Conservation (phyloP, 2,329 filamentous ascomycete genomes). For the Colletotrichum gigasporum region DNA sequence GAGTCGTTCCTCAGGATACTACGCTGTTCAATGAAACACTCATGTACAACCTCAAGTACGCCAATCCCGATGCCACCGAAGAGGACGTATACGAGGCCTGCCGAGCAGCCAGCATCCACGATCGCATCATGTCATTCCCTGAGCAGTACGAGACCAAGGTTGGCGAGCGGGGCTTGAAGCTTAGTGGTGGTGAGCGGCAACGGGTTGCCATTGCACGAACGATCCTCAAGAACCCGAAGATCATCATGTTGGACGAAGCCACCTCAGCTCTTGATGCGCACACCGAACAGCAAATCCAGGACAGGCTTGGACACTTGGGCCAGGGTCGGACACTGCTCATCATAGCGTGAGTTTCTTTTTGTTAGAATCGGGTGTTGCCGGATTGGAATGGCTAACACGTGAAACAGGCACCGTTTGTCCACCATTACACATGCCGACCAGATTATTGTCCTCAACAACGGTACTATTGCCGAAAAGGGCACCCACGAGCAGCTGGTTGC, state of each 20-base stretch:
- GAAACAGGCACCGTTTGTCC: constrained; percentile 76
- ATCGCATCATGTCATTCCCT: constrained; percentile 89
- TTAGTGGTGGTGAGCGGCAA: constrained; percentile 93
- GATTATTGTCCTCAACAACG: constrained; percentile 81
- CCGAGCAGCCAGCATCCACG: constrained; percentile 88
- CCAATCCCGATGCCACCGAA: constrained; percentile 81
- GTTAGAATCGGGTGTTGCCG: constrained; percentile 33
- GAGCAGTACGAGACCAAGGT: constrained; percentile 91
- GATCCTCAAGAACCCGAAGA: constrained; percentile 89
- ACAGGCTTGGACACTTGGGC: constrained; percentile 82
- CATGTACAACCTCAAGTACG: constrained; percentile 95
- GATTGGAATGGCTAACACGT: constrained; percentile 35
- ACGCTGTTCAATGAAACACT: constrained; percentile 93
- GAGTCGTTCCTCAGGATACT: constrained; percentile 96
- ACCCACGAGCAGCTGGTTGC: constrained; percentile 81
- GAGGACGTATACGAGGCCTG: constrained; percentile 86
- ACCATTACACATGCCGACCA: constrained; percentile 88
- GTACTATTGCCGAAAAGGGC: constrained; percentile 80
- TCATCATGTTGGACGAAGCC: constrained; percentile 93
- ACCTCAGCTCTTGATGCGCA: constrained; percentile 92
- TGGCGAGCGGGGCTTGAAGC: constrained; percentile 85
- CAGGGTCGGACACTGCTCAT: constrained; percentile 91
- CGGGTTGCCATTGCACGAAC: constrained; percentile 93
- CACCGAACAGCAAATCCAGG: constrained; percentile 93
- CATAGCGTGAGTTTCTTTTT: constrained; percentile 75